Evolutionary conservation across 306 rosid genomes (phyloP).

Genomic region (Vicia sativa): DNA sequence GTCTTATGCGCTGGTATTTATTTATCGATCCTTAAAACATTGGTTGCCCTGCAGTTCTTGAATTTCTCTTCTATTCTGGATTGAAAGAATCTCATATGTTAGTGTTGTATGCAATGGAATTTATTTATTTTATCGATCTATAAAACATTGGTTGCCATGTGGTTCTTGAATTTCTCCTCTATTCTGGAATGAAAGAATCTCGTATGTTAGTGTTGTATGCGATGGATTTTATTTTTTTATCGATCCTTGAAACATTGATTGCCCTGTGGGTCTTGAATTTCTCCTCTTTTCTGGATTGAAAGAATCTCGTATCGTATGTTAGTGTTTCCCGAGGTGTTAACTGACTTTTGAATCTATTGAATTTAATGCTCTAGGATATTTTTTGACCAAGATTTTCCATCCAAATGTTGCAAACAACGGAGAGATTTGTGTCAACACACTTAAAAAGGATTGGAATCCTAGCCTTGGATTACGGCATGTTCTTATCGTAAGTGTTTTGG

Average conservation of each 20-base stretch:
- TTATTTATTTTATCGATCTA: background rate
- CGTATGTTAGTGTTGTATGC: background rate
- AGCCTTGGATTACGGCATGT: conserved; percentile 93
- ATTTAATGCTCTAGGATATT: conserved; percentile 65
- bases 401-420: conserved; percentile 90
- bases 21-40: background rate
- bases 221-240: conserved; percentile 12
- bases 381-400: conserved; percentile 91
- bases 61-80: conserved; percentile 19
- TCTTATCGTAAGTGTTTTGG: conserved; percentile 64
- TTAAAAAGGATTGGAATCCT: conserved; percentile 98
- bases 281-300: conserved; percentile 15
- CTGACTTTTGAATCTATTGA: conserved; percentile 27
- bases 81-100: background rate
- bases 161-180: conserved; percentile 20
- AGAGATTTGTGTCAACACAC: conserved; percentile 97
- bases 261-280: conserved; percentile 4
- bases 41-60: conserved; percentile 7
- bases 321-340: conserved; percentile 3
- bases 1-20: background rate
- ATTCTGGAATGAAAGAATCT: conserved; percentile 5
- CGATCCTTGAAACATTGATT: conserved; percentile 1
- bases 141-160: background rate
- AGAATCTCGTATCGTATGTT: background rate
- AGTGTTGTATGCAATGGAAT: background rate